Conservation (phyloP, 208 protist species). For the Tritrichomonas musculus region DNA sequence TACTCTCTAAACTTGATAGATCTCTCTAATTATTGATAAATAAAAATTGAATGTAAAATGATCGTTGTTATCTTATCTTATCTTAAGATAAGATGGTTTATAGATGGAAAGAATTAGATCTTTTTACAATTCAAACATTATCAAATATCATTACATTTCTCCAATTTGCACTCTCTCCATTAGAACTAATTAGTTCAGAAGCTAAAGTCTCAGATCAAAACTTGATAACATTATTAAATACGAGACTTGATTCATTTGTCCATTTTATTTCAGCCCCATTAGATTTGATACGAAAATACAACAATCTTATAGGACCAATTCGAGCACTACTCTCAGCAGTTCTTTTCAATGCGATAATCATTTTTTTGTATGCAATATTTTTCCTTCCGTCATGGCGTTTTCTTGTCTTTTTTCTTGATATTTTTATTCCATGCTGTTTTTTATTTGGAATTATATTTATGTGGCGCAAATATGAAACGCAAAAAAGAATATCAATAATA, state of each 20-base stretch:
- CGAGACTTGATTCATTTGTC: no score
- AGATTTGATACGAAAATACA: background rate
- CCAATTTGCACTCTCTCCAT: background rate
- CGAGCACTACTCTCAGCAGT: background rate
- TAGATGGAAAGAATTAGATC: background rate
- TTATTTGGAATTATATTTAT: background rate
- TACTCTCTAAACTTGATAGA: no score
- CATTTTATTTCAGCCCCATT: background rate
- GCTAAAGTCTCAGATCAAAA: no score
- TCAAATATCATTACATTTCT: background rate
- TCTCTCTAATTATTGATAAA: no score
- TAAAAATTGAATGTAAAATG: no score
- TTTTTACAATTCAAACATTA: background rate
- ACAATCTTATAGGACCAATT: background rate
- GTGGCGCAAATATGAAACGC: background rate
- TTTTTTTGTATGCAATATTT: background rate
- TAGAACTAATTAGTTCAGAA: no score
- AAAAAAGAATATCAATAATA: background rate
- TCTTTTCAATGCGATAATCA: background rate
- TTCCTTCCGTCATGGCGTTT: background rate
- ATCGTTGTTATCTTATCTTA: no score
- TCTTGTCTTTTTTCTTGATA: background rate
- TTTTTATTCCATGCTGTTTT: background rate
- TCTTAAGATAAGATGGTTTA: no score
- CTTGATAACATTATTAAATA: no score